phyloP scores from a whole-genome alignment of 345 rosid genomes.

The Melastoma malabathricum region DNA sequence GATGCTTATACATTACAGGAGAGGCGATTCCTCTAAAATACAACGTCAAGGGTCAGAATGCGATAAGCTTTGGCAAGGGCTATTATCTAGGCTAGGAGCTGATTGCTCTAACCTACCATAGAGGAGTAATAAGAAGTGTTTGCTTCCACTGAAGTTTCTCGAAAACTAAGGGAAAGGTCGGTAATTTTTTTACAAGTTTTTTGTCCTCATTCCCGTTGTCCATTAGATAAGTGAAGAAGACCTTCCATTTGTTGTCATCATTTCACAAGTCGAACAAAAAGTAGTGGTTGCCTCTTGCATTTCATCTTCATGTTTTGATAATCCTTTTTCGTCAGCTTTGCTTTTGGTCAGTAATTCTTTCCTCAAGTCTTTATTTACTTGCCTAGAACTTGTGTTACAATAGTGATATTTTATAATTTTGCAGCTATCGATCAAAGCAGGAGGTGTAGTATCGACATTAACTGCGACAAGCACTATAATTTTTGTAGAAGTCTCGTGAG shows the following conservation, averaged over 20 bases:
- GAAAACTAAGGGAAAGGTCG: conserved; percentile 47
- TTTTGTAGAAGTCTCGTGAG: no score
- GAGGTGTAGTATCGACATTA: no score
- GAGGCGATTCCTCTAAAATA: conserved; percentile 92
- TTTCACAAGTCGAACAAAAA: conserved; percentile 42
- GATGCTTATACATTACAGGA: conserved; percentile 22
- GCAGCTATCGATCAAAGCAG: no score
- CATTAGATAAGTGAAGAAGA: background rate
- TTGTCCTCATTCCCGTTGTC: background rate
- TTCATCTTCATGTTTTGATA: no score
- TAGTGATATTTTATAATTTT: no score
- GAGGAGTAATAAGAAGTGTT: conserved; percentile 74
- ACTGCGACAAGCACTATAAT: no score
- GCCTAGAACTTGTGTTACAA: no score
- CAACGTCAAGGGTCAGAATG: conserved; percentile 73
- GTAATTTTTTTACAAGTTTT: background rate
- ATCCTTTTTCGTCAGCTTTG: no score
- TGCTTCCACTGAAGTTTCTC: conserved; percentile 58
- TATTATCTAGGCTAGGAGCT: conserved; percentile 96
- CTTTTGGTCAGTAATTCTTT: no score
- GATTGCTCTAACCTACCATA: conserved; percentile 79
- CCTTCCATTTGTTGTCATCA: background rate
- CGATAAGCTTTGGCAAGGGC: conserved; percentile 90
- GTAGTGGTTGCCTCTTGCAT: conserved; percentile 56
- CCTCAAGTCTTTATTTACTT: no score